phyloP scores from a whole-genome alignment of 768 basidiomycete genomes.

The Leccinum ochraceum region DNA sequence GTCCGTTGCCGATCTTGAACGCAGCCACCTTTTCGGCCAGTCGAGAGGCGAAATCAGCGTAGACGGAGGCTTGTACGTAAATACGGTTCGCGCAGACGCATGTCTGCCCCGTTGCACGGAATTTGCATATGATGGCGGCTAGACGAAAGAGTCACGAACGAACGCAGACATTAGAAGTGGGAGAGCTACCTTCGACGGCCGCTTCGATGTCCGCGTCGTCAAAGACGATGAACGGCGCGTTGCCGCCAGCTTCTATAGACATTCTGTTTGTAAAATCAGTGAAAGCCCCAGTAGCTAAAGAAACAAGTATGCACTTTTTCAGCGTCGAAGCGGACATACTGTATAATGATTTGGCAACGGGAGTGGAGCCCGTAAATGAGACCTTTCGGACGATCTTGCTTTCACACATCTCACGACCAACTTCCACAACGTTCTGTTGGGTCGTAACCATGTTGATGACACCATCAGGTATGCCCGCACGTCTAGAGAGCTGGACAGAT shows the following conservation, averaged over 20 bases:
- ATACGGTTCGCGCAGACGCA: conserved; percentile 90
- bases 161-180: background rate
- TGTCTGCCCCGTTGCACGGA: conserved; percentile 80
- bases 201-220: conserved; percentile 93
- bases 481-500: conserved; percentile 61
- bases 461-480: conserved; percentile 93
- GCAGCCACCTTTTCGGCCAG: conserved; percentile 80
- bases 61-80: conserved; percentile 88
- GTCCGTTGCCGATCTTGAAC: conserved; percentile 88
- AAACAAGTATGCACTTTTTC: conserved; percentile 62
- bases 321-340: conserved; percentile 72
- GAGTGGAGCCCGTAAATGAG: conserved; percentile 87
- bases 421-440: conserved; percentile 77
- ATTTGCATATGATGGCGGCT: conserved; percentile 79
- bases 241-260: conserved; percentile 90
- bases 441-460: conserved; percentile 96
- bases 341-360: conserved; percentile 76
- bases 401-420: conserved; percentile 94
- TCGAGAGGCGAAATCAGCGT: conserved; percentile 88
- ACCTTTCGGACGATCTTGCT: conserved; percentile 85
- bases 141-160: conserved; percentile 4
- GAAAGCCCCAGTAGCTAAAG: background rate
- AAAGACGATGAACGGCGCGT: conserved; percentile 96
- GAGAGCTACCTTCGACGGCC: conserved; percentile 72
- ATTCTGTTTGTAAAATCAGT: conserved; percentile 35